phyloP scores from a whole-genome alignment of 768 basidiomycete genomes.

The Thelephora ganbajun region DNA sequence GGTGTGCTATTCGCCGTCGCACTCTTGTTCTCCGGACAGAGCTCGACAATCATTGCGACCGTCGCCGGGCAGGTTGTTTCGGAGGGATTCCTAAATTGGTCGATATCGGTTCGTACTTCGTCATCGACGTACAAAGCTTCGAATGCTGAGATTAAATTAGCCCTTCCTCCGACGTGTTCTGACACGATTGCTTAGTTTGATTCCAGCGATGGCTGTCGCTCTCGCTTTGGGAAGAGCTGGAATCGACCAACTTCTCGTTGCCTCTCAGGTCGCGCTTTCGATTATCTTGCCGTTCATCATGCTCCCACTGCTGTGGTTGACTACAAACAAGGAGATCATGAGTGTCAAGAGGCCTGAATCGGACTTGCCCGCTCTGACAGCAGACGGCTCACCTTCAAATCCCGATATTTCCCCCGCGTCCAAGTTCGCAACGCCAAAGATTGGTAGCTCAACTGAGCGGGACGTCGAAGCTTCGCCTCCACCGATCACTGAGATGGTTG shows the following conservation, averaged over 20 bases:
- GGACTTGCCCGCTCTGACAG: neutral
- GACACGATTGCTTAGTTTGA: conserved; percentile 69
- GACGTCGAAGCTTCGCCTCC: neutral
- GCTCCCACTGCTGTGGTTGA: conserved; percentile 69
- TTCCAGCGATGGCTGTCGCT: conserved; percentile 75
- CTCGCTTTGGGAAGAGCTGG: conserved; percentile 55
- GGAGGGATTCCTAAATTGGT: conserved; percentile 84
- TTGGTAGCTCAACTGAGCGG: neutral
- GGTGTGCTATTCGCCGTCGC: conserved; percentile 84
- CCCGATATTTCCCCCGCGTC: neutral
- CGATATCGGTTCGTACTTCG: conserved; percentile 41
- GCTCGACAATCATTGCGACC: conserved; percentile 81
- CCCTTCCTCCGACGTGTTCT: conserved; percentile 65
- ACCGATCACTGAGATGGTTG: conserved; percentile 23
- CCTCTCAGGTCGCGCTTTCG: conserved; percentile 72
- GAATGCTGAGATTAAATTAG: conserved; percentile 24
- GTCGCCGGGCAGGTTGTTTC: conserved; percentile 83
- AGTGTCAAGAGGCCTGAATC: conserved; percentile 26
- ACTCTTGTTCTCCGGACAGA: conserved; percentile 76
- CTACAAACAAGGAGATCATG: conserved; percentile 58
- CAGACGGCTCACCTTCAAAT: neutral
- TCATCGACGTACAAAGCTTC: conserved; percentile 10
- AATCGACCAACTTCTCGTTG: conserved; percentile 68
- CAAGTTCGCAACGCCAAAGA: neutral
- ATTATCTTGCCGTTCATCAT: conserved; percentile 77